Conservation (phyloP, 495 filamentous ascomycete species). For the Aspergillus biplanus region DNA sequence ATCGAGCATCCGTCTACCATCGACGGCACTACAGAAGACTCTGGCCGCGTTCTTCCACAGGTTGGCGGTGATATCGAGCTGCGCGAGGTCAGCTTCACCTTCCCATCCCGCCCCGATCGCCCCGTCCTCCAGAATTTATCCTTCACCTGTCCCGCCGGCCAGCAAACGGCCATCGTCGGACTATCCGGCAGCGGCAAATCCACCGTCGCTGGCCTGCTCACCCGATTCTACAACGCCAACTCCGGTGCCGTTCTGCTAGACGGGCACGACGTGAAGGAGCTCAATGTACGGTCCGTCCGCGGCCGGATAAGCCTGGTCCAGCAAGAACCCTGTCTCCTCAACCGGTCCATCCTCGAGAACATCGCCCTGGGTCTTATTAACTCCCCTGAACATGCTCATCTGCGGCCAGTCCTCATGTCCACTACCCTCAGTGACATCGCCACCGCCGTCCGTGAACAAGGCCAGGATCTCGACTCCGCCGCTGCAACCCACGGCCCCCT, state of each 20-base stretch:
- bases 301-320: constrained; percentile 63
- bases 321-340: constrained; percentile 64
- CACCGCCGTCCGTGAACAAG: constrained; percentile 17
- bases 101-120: constrained; percentile 26
- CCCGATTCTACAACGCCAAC: constrained; percentile 52
- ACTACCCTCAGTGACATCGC: constrained; percentile 30
- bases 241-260: constrained; percentile 49
- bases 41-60: too few species aligned
- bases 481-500: too few species aligned
- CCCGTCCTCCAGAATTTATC: constrained; percentile 31
- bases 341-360: constrained; percentile 69
- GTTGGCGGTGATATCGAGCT: constrained; percentile 43
- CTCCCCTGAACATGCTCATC: constrained; percentile 42
- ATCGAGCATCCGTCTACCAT: constrained; percentile 56
- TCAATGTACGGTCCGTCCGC: constrained; percentile 60
- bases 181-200: constrained; percentile 72
- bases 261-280: constrained; percentile 48
- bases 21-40: constrained; percentile 43
- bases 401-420: constrained; percentile 32
- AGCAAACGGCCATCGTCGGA: constrained; percentile 67
- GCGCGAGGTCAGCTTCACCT: constrained; percentile 59
- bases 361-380: constrained; percentile 64
- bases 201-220: constrained; percentile 59
- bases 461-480: too few species aligned
- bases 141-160: constrained; percentile 36